Evolutionary conservation across 2,329 filamentous ascomycete species (phyloP).

Genomic region (Trichoderma sp.): DNA sequence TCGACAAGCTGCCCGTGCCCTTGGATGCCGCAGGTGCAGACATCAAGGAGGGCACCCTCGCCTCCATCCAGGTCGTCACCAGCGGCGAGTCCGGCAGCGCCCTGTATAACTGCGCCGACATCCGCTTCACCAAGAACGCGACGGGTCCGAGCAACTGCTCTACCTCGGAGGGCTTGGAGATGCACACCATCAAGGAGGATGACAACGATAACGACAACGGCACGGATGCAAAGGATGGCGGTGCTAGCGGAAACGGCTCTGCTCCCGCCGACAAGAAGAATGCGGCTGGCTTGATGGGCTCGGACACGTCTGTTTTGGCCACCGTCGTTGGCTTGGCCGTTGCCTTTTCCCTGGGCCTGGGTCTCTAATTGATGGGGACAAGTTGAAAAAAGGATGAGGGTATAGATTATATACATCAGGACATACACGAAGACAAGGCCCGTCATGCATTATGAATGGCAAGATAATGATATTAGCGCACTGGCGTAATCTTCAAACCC

Average conservation of each 20-base stretch:
- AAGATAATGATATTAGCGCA: constrained; percentile 26
- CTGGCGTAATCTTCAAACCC: constrained; percentile 22
- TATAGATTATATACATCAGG: not conserved
- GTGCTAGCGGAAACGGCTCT: constrained; percentile 19
- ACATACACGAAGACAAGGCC: not conserved
- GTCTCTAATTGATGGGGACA: constrained; percentile 35
- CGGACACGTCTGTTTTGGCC: constrained; percentile 39
- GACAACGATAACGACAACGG: constrained; percentile 20
- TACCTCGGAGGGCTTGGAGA: constrained; percentile 48
- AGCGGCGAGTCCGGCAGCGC: constrained; percentile 60
- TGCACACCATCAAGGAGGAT: constrained; percentile 37
- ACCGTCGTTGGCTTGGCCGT: constrained; percentile 44
- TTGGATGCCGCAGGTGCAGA: constrained; percentile 42
- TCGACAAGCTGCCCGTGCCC: constrained; percentile 61
- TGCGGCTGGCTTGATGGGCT: constrained; percentile 34
- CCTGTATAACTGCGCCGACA: constrained; percentile 76
- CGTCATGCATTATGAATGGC: constrained; percentile 11
- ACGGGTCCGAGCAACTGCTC: constrained; percentile 46
- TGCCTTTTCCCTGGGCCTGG: constrained; percentile 44
- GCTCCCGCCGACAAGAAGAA: constrained; percentile 30
- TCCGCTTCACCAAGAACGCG: constrained; percentile 62
- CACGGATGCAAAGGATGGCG: not conserved
- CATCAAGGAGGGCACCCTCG: constrained; percentile 59
- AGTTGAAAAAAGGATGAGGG: not conserved
- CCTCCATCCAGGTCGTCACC: constrained; percentile 70